Evolutionary conservation across 345 rosid species (phyloP), one percentile per base, ranked within the genome.

Genomic region (Gossypium mustelinum): DNA sequence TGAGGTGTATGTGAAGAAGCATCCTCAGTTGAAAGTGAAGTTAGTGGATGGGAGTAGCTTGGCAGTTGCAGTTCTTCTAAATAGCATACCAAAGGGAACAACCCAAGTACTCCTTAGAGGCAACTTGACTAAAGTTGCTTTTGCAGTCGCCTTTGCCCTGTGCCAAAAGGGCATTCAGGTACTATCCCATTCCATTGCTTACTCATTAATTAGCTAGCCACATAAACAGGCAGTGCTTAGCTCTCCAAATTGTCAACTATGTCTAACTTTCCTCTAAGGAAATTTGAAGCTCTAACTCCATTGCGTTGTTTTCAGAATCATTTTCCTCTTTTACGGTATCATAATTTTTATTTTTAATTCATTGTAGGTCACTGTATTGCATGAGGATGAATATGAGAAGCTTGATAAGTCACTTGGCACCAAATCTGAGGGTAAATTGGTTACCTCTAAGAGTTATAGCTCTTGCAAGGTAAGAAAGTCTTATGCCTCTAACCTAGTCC

Each of bases 71-170:
- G 82, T 84, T 14, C 85, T 91, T 44, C 14, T 89, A 10, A 84
- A 86, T 47, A 85, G 77, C 82, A 79, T 91, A 68, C 97, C 92
- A 1, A 68, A 79, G 75, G 89, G 86, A 52, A 83, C 91, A 13
- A 83, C 66, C 2, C 85, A 83, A 61, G 84, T 91, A 39, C 72
- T 85, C 45, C 69, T 87, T 25, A 78, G 82, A 70, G 92, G 92
- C 57, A 78, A 57, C 7, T 74, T 86, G 60, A 78, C 80, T n/a
- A 89, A 91, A 71, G 94, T 88, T 29, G 87, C 89, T 51, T 80
- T 55, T 75, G 89, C 86, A 50, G 57, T 85, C 57, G 89, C 76
- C 71, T 70, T 65, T 16, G 74, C 84, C 68, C 76, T 87, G 5
- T 85, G 84, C 76, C 80, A 81, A 63, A 85, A 64, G 65, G 88